Conservation (phyloP, 2,329 filamentous ascomycete genomes). For the Aspergillus sp. region DNA sequence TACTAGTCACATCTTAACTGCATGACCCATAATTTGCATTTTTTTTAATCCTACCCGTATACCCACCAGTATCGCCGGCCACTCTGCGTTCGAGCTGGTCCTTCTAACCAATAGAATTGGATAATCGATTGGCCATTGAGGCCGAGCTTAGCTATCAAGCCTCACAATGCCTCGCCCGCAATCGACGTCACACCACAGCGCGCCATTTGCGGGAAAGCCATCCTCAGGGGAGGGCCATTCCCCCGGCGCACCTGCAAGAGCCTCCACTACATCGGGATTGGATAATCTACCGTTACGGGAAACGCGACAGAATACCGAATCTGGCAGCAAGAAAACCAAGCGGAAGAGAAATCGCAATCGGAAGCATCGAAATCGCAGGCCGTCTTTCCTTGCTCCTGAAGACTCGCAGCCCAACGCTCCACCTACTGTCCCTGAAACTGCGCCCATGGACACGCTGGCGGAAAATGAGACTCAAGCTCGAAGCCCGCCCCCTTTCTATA, state of each 20-base stretch:
- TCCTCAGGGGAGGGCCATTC: slow-evolving; percentile 11
- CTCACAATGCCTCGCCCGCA: slow-evolving; percentile 19
- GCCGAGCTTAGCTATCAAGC: neutral
- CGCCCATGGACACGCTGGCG: slow-evolving; percentile 30
- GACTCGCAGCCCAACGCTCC: slow-evolving; percentile 52
- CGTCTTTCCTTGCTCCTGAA: slow-evolving; percentile 73
- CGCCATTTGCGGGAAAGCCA: slow-evolving; percentile 10
- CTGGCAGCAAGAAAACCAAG: slow-evolving; percentile 26
- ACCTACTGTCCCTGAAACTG: slow-evolving; percentile 47
- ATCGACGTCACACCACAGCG: slow-evolving; percentile 14
- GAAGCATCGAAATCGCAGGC: slow-evolving; percentile 76
- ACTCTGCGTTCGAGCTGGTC: neutral
- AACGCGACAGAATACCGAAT: slow-evolving; percentile 20
- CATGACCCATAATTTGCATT: slow-evolving; percentile 5
- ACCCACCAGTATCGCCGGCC: neutral
- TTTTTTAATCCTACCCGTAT: neutral
- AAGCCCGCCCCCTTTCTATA: slow-evolving; percentile 53
- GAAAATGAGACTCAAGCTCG: slow-evolving; percentile 26
- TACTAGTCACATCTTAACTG: slow-evolving; percentile 7
- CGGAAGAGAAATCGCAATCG: slow-evolving; percentile 71
- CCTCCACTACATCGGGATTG: slow-evolving; percentile 1
- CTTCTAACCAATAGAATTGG: neutral
- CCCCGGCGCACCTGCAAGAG: slow-evolving; percentile 8
- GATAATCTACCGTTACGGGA: slow-evolving; percentile 15
- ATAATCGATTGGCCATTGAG: neutral